A percentile compares a stretch with the other conserved stretches of the same genome.
phyloP scores from a whole-genome alignment of 2,329 filamentous ascomycete species.

The Mycosphaerelloides madeirae region DNA sequence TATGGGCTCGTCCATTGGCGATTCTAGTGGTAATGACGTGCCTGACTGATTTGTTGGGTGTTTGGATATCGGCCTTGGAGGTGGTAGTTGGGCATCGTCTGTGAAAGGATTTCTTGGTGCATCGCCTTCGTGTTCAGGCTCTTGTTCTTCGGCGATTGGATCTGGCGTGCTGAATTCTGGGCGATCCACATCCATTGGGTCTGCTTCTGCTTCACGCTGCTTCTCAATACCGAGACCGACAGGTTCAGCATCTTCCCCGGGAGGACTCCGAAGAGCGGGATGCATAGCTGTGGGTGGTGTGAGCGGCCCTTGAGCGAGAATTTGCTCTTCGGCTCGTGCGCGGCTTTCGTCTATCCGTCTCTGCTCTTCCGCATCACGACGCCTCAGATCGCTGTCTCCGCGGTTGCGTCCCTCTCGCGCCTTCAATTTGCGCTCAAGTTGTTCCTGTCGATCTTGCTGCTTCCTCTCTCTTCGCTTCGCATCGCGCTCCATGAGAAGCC shows the following conservation, averaged over 20 bases:
- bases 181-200: slow-evolving; percentile 6
- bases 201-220: slow-evolving; percentile 1
- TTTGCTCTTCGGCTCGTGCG: slow-evolving; percentile 23
- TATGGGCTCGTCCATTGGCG: slow-evolving; percentile 43
- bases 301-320: slow-evolving; percentile 19
- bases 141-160: slow-evolving; percentile 1
- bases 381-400: slow-evolving; percentile 26
- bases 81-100: slow-evolving; percentile 21
- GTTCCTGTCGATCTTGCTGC: slow-evolving; percentile 62
- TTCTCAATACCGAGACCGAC: slow-evolving; percentile 30
- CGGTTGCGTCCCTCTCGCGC: slow-evolving; percentile 60
- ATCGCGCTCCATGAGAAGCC: slow-evolving; percentile 88
- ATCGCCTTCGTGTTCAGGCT: background rate
- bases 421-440: slow-evolving; percentile 59
- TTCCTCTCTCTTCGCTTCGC: slow-evolving; percentile 73
- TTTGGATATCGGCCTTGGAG: slow-evolving; percentile 13
- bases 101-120: slow-evolving; percentile 23
- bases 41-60: slow-evolving; percentile 4
- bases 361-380: slow-evolving; percentile 52
- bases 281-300: slow-evolving; percentile 31
- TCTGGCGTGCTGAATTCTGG: background rate
- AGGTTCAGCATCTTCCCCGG: slow-evolving; percentile 14
- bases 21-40: slow-evolving; percentile 17
- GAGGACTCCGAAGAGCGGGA: slow-evolving; percentile 29
- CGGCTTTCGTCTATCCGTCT: slow-evolving; percentile 31